These are phyloP conservation scores for Punctularia strigosozonata DNA, from an alignment of 768 basidiomycete species.

Conservation along the genomic window DNA sequence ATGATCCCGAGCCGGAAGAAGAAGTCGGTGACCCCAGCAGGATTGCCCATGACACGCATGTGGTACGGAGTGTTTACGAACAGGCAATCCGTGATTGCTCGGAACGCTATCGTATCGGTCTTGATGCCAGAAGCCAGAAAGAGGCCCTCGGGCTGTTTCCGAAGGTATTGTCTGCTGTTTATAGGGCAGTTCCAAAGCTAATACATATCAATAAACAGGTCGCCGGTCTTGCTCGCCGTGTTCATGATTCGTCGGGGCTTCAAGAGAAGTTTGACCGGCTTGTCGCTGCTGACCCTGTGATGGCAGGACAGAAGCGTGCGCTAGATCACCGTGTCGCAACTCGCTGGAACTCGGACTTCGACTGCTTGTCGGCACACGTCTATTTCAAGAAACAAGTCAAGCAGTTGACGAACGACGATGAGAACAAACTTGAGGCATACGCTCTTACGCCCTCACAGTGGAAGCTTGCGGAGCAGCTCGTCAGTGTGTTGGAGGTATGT, in stretches of 20 bases:
- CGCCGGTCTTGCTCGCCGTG: slow-evolving; percentile 14
- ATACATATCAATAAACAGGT: slow-evolving; percentile 9
- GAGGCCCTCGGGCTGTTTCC: slow-evolving; percentile 13
- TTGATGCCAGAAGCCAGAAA: background rate
- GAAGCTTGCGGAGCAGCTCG: slow-evolving; percentile 15
- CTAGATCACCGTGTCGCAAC: slow-evolving; percentile 18
- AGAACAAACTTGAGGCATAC: slow-evolving; percentile 11
- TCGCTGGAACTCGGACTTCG: slow-evolving; percentile 20
- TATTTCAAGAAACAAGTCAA: slow-evolving; percentile 14
- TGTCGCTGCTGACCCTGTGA: slow-evolving; percentile 7
- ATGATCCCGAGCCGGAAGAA: no score
- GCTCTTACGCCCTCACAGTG: slow-evolving; percentile 13
- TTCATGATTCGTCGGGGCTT: slow-evolving; percentile 15
- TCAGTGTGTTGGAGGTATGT: slow-evolving; percentile 14
- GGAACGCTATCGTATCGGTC: background rate
- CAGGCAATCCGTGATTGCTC: background rate
- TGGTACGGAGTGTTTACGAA: background rate
- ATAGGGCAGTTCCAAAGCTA: background rate
- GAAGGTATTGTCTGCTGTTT: slow-evolving; percentile 4
- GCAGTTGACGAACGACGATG: slow-evolving; percentile 9
- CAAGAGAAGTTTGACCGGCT: slow-evolving; percentile 16
- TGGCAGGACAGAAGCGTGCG: slow-evolving; percentile 5
- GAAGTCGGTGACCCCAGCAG: background rate
- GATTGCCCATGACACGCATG: background rate
- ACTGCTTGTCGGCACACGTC: slow-evolving; percentile 15